phyloP scores from a whole-genome alignment of 768 basidiomycete genomes.

The Suillus brevipes region DNA sequence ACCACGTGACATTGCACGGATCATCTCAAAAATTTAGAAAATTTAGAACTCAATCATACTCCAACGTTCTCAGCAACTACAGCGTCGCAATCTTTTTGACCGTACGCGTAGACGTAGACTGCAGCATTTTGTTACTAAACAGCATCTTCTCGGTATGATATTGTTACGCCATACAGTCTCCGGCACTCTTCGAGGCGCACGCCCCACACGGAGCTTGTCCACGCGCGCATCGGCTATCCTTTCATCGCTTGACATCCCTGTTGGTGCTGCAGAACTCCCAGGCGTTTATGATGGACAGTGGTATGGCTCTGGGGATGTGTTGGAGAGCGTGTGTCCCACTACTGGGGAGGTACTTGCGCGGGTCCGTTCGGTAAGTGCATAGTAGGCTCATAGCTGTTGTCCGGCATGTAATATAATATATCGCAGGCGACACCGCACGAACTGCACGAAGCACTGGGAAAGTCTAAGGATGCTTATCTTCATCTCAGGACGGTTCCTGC shows the following conservation, averaged over 20 bases:
- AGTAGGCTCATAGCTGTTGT: slow-evolving; percentile 3
- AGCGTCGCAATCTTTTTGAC: neutral
- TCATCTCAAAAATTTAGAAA: neutral
- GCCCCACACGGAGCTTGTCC: slow-evolving; percentile 44
- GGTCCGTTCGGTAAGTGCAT: slow-evolving; percentile 61
- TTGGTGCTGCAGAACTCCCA: slow-evolving; percentile 52
- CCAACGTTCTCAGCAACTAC: neutral
- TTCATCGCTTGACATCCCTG: slow-evolving; percentile 58
- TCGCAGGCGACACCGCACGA: slow-evolving; percentile 70
- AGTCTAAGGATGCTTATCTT: slow-evolving; percentile 71
- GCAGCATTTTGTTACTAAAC: neutral
- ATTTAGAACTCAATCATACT: neutral
- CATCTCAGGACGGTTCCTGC: slow-evolving; percentile 78
- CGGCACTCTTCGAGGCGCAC: slow-evolving; percentile 11
- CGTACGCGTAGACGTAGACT: too few species aligned
- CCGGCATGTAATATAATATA: slow-evolving; percentile 15
- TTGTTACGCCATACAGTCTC: slow-evolving; percentile 22
- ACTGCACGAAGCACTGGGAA: slow-evolving; percentile 64
- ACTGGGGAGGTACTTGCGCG: slow-evolving; percentile 84
- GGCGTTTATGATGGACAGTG: slow-evolving; percentile 86
- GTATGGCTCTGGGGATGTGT: slow-evolving; percentile 70
- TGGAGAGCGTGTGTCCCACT: slow-evolving; percentile 77
- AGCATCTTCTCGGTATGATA: slow-evolving; percentile 14
- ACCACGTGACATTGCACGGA: neutral
- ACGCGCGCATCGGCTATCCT: slow-evolving; percentile 70